Evolutionary conservation across 2,329 filamentous ascomycete species (phyloP).

Genomic region (Aureobasidium musti): DNA sequence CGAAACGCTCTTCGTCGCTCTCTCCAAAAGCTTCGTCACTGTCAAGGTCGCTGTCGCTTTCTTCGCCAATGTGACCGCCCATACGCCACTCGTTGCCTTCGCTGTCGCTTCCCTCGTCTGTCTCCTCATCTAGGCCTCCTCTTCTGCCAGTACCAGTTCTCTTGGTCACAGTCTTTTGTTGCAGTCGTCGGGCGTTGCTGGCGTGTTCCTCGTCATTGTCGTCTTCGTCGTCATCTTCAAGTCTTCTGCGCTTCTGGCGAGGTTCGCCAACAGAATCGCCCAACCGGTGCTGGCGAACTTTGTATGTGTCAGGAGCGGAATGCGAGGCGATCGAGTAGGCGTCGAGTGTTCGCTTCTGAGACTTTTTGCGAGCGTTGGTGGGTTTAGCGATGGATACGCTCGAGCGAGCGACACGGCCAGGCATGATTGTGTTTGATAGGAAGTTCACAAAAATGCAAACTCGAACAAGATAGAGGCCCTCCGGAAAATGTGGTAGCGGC

Average conservation of each 20-base stretch:
- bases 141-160: slow-evolving; percentile 31
- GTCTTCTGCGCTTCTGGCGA: slow-evolving; percentile 47
- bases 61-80: slow-evolving; percentile 64
- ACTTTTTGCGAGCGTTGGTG: slow-evolving; percentile 45
- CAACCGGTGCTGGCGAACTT: slow-evolving; percentile 59
- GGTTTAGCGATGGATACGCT: slow-evolving; percentile 39
- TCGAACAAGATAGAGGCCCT: slow-evolving; percentile 1
- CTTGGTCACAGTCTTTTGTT: slow-evolving; percentile 40
- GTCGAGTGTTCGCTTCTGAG: slow-evolving; percentile 59
- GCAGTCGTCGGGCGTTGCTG: slow-evolving; percentile 36
- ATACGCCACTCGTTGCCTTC: slow-evolving; percentile 84
- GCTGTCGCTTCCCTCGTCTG: slow-evolving; percentile 77
- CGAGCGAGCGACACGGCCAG: slow-evolving; percentile 48
- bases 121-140: slow-evolving; percentile 46
- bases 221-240: slow-evolving; percentile 54
- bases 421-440: slow-evolving; percentile 42
- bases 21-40: slow-evolving; percentile 84
- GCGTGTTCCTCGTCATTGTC: slow-evolving; percentile 52
- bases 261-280: slow-evolving; percentile 55
- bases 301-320: slow-evolving; percentile 55
- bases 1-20: slow-evolving; percentile 82
- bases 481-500: slow-evolving; percentile 19
- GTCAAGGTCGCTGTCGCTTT: slow-evolving; percentile 69
- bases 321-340: slow-evolving; percentile 66
- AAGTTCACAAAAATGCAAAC: neutral